These are phyloP conservation scores for Aspergillus ochraceus DNA, from an alignment of 2,329 filamentous ascomycete genomes.

Conservation along the genomic window DNA sequence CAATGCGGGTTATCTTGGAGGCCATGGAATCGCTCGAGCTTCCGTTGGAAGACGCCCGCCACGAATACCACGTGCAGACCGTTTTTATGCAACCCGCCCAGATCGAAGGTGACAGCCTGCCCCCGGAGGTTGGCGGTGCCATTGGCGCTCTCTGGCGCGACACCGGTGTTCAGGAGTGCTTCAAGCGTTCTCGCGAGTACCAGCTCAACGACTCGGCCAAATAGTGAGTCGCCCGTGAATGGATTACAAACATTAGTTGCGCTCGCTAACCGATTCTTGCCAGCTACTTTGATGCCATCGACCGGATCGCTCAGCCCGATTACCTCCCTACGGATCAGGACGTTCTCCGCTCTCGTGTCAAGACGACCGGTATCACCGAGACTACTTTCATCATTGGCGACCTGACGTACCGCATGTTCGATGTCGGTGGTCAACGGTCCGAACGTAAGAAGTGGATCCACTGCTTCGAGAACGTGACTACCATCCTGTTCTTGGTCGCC, in stretches of 20 bases:
- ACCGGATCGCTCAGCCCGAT: slow-evolving; percentile 84
- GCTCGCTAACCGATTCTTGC: slow-evolving; percentile 32
- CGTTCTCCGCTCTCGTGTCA: slow-evolving; percentile 91
- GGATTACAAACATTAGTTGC: not conserved
- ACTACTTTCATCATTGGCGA: slow-evolving; percentile 95
- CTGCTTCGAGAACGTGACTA: slow-evolving; percentile 97
- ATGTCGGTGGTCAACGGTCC: slow-evolving; percentile 91
- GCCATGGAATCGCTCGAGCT: slow-evolving; percentile 70
- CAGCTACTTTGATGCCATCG: slow-evolving; percentile 95
- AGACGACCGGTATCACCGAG: slow-evolving; percentile 96
- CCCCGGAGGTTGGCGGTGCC: slow-evolving; percentile 89
- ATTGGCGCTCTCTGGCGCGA: slow-evolving; percentile 94
- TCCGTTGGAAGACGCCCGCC: slow-evolving; percentile 84
- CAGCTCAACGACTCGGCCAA: slow-evolving; percentile 94
- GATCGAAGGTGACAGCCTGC: slow-evolving; percentile 91
- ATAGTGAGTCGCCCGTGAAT: slow-evolving; percentile 67
- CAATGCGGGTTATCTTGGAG: slow-evolving; percentile 69
- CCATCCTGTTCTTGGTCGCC: slow-evolving; percentile 93
- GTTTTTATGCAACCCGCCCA: slow-evolving; percentile 98
- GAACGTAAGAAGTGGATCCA: slow-evolving; percentile 99
- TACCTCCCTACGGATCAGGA: slow-evolving; percentile 96
- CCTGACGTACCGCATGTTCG: slow-evolving; percentile 95
- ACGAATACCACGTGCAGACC: slow-evolving; percentile 96
- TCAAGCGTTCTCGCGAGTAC: slow-evolving; percentile 93
- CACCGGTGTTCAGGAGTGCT: slow-evolving; percentile 88